Conservation (phyloP, 164 flowering plant genomes). For the Umbellularia californica region DNA sequence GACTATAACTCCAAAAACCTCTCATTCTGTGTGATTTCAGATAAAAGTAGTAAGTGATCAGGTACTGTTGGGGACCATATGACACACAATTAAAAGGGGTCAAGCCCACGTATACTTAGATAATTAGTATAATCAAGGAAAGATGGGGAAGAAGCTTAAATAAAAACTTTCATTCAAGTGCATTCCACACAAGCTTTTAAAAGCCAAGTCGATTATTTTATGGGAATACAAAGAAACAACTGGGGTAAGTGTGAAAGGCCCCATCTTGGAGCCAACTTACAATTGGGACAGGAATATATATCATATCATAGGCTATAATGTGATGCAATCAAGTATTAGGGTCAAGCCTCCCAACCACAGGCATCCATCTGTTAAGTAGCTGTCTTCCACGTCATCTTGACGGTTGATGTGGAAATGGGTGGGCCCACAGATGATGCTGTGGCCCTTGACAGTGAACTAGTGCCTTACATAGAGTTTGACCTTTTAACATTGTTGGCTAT, state of each 20-base stretch:
- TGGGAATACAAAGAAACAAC: too few species aligned
- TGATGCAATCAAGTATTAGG: background rate
- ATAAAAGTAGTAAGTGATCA: background rate
- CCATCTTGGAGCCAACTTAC: too few species aligned
- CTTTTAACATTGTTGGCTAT: too few species aligned
- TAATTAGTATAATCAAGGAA: background rate
- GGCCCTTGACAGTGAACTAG: too few species aligned
- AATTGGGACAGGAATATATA: too few species aligned
- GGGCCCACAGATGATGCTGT: too few species aligned
- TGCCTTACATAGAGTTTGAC: too few species aligned
- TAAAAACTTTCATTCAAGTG: background rate
- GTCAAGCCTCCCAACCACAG: slow-evolving; percentile 1
- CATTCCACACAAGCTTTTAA: background rate
- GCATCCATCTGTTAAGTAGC: background rate
- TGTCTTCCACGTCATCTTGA: too few species aligned
- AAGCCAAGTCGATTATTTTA: background rate
- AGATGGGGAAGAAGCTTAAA: background rate
- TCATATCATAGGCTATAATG: background rate
- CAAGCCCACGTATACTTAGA: background rate
- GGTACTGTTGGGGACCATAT: background rate
- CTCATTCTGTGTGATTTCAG: background rate
- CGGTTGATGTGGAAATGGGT: too few species aligned
- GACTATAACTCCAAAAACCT: background rate
- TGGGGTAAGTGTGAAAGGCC: too few species aligned
- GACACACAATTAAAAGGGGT: background rate